phyloP scores from a whole-genome alignment of 805 yeast species.

The Candida orba region DNA sequence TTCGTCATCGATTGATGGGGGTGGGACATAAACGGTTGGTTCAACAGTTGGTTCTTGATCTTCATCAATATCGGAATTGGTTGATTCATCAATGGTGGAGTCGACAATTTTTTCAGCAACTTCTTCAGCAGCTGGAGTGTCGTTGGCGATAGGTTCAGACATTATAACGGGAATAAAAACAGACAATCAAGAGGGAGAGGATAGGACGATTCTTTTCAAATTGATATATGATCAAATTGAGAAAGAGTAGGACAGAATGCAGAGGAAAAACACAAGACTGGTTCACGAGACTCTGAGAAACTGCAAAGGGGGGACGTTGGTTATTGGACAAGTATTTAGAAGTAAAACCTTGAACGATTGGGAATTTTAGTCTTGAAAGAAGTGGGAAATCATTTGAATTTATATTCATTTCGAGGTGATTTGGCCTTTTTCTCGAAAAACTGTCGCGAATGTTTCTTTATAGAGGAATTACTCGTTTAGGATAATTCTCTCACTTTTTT shows the following conservation, averaged over 20 bases:
- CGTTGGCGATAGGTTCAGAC: slow-evolving; percentile 5
- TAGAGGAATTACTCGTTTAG: background rate
- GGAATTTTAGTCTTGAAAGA: too few species aligned
- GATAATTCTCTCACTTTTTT: background rate
- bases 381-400: background rate
- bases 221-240: background rate
- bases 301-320: too few species aligned
- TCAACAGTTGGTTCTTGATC: slow-evolving; percentile 6
- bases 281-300: too few species aligned
- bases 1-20: slow-evolving; percentile 41
- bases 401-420: background rate
- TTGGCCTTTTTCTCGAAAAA: background rate
- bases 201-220: background rate
- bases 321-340: too few species aligned
- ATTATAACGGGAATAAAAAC: background rate
- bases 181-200: background rate
- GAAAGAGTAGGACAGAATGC: background rate
- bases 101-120: background rate
- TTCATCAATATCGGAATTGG: background rate
- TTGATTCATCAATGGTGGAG: background rate
- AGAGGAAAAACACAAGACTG: background rate
- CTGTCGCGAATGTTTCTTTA: background rate
- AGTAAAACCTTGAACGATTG: too few species aligned
- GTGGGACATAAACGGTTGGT: slow-evolving; percentile 14
- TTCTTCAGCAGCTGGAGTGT: background rate